Percentiles rank a stretch among this genome's conserved stretches.
Evolutionary conservation across 1,139 yeast species (phyloP).

Genomic region (Meyerozyma carpophila): DNA sequence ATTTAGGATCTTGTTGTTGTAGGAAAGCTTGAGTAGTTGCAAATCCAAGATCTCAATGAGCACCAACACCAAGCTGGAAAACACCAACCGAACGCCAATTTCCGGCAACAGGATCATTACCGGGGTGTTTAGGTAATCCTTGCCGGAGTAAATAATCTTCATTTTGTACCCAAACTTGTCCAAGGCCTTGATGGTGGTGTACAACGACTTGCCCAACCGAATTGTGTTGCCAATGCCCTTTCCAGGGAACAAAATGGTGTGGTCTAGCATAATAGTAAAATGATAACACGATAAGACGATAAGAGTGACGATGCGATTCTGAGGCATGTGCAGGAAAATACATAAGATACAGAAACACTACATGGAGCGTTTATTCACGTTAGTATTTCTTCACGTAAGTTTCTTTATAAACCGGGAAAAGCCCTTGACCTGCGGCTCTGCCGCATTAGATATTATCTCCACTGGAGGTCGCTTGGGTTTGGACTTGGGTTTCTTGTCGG

Average conservation of each 20-base stretch:
- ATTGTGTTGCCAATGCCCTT: slow-evolving; percentile 28
- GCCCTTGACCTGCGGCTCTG: neutral
- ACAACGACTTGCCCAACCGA: slow-evolving; percentile 24
- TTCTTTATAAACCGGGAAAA: neutral
- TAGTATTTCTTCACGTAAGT: neutral
- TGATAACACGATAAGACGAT: neutral
- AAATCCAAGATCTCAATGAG: slow-evolving; percentile 42
- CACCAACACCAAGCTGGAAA: slow-evolving; percentile 32
- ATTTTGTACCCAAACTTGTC: slow-evolving; percentile 19
- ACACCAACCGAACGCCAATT: slow-evolving; percentile 34
- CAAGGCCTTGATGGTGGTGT: slow-evolving; percentile 19
- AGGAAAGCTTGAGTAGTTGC: slow-evolving; percentile 19
- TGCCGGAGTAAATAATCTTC: slow-evolving; percentile 7
- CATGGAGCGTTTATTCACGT: neutral
- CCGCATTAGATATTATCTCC: neutral
- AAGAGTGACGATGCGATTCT: neutral
- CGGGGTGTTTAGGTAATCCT: slow-evolving; percentile 24
- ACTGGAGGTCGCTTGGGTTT: neutral
- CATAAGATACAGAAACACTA: no score
- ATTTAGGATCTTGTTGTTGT: slow-evolving; percentile 20
- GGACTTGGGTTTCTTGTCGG: neutral
- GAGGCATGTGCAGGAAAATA: neutral
- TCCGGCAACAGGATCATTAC: slow-evolving; percentile 24
- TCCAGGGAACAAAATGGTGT: slow-evolving; percentile 26
- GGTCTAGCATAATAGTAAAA: slow-evolving; percentile 13